Evolutionary conservation across 1,139 yeast genomes (phyloP).

Genomic region (Geotrichum phurueaensis): DNA sequence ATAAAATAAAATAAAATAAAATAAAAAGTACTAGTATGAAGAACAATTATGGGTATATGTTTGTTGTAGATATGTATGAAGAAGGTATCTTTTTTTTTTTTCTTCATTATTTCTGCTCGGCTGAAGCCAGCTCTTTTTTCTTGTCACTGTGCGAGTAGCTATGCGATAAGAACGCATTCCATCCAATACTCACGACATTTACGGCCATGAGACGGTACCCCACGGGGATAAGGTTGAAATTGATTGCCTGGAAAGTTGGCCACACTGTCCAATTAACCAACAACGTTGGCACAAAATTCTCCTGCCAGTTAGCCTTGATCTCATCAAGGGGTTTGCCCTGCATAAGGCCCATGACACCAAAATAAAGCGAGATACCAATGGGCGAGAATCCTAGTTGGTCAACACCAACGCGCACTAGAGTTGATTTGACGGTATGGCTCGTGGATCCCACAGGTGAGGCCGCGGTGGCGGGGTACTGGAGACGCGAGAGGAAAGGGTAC

Average conservation of each 20-base stretch:
- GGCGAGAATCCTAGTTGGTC: constrained; percentile 84
- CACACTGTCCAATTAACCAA: constrained; percentile 75
- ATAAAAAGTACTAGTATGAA: too few species aligned
- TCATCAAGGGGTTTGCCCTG: constrained; percentile 44
- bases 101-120: neutral
- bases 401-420: constrained; percentile 47
- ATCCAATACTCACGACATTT: constrained; percentile 65
- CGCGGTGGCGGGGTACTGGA: constrained; percentile 25
- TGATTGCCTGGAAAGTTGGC: constrained; percentile 74
- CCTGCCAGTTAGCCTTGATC: constrained; percentile 20
- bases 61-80: too few species aligned
- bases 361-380: constrained; percentile 42
- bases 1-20: too few species aligned
- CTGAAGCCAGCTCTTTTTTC: neutral
- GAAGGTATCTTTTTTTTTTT: too few species aligned
- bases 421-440: constrained; percentile 38
- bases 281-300: constrained; percentile 42
- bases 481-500: constrained; percentile 54
- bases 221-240: constrained; percentile 67
- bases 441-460: constrained; percentile 2
- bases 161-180: constrained; percentile 77
- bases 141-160: neutral
- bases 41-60: too few species aligned
- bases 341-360: constrained; percentile 57
- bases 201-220: constrained; percentile 63